Evolutionary conservation across 768 basidiomycete genomes (phyloP).

Genomic region (Lactarius deliciosus): DNA sequence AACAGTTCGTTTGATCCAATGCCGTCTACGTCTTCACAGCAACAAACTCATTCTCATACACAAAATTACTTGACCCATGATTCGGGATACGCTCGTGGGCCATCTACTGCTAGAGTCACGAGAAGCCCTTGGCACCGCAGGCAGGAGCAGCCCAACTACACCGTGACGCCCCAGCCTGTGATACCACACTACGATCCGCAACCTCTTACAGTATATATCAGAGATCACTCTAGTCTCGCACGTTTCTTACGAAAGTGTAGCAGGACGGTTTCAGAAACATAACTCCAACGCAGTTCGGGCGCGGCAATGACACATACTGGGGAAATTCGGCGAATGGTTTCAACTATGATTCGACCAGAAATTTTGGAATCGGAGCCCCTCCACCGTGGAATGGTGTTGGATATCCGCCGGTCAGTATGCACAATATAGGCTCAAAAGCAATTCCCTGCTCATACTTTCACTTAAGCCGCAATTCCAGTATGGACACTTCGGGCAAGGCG

Average conservation of each 20-base stretch:
- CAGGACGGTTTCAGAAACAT: background rate
- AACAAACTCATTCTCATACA: background rate
- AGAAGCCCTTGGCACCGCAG: background rate
- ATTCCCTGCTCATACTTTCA: background rate
- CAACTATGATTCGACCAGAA: background rate
- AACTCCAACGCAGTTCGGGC: too few species aligned
- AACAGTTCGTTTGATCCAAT: background rate
- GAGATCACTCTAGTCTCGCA: background rate
- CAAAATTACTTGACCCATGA: background rate
- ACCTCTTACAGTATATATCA: background rate
- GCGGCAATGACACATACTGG: background rate
- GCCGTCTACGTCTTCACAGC: background rate
- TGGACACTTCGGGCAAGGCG: background rate
- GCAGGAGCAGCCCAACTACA: background rate
- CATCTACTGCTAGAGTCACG: background rate
- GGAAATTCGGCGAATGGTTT: background rate
- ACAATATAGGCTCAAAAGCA: background rate
- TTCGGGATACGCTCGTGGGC: background rate
- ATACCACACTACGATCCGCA: background rate
- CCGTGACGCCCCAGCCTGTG: background rate
- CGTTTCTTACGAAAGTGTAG: background rate
- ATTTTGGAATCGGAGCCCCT: background rate
- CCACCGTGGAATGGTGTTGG: background rate
- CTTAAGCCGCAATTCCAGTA: background rate
- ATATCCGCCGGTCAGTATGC: constrained; percentile 1